phyloP scores from a whole-genome alignment of 345 rosid genomes.

The Jatropha curcas region DNA sequence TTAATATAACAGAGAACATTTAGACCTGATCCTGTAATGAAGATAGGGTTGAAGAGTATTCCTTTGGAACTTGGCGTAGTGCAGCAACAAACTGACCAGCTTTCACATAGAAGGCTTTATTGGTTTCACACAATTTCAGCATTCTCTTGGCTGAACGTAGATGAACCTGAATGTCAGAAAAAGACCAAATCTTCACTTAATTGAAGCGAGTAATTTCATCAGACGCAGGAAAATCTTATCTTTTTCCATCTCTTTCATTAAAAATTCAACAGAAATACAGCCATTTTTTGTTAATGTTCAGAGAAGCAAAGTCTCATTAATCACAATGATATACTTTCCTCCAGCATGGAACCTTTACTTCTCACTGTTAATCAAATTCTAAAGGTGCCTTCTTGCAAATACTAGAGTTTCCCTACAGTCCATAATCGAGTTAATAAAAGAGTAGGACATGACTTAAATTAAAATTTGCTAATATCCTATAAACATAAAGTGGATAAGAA shows the following conservation, averaged over 20 bases:
- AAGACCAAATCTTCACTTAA: neutral
- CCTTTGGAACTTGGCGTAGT: slow-evolving; percentile 72
- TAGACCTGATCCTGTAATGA: slow-evolving; percentile 79
- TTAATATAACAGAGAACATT: neutral
- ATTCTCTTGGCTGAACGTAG: slow-evolving; percentile 74
- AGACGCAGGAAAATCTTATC: neutral
- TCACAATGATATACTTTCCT: no score
- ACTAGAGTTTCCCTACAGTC: no score
- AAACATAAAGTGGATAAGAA: no score
- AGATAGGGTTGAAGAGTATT: slow-evolving; percentile 65
- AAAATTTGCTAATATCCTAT: no score
- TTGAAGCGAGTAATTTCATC: neutral
- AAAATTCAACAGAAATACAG: neutral
- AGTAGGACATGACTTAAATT: no score
- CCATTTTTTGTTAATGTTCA: neutral
- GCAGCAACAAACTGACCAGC: slow-evolving; percentile 90
- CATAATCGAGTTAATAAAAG: no score
- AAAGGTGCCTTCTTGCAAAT: no score
- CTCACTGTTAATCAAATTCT: no score
- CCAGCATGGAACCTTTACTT: no score
- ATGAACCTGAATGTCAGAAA: slow-evolving; percentile 55
- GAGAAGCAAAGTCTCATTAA: no score
- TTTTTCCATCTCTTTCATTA: neutral
- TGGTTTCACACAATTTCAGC: slow-evolving; percentile 62
- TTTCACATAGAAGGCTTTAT: slow-evolving; percentile 85